These are phyloP conservation scores for sunflower (Helianthus annuus) DNA, from an alignment of 129 eudicot genomes.

Conservation along the genomic window HanXRQr2.0-SUNRISE NC_035438.2:16137565-16138064, in stretches of 20 bases:
- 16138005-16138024: not conserved
- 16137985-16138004: too few relatives aligned
- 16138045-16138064: not conserved
- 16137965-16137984: not conserved
- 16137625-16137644: too few relatives aligned
- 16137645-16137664: too few relatives aligned
- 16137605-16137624: too few relatives aligned
- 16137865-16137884: not conserved
- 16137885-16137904: not conserved
- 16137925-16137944: constrained; percentile 28
- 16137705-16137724: too few relatives aligned
- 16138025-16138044: not conserved
- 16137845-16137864: constrained; percentile 32
- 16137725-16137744: not conserved
- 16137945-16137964: constrained; percentile 26
- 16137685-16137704: too few relatives aligned
- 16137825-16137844: constrained; percentile 3
- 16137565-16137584: too few relatives aligned
- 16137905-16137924: constrained; percentile 46
- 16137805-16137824: too few relatives aligned
- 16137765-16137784: not conserved
- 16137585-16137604: too few relatives aligned
- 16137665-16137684: too few relatives aligned
- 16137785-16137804: not conserved
- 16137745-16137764: constrained; percentile 13